A percentile compares a stretch with the other conserved stretches of the same genome.
Conservation (phyloP, 2,329 filamentous ascomycete species). For the Samsoniella hepiali region DNA sequence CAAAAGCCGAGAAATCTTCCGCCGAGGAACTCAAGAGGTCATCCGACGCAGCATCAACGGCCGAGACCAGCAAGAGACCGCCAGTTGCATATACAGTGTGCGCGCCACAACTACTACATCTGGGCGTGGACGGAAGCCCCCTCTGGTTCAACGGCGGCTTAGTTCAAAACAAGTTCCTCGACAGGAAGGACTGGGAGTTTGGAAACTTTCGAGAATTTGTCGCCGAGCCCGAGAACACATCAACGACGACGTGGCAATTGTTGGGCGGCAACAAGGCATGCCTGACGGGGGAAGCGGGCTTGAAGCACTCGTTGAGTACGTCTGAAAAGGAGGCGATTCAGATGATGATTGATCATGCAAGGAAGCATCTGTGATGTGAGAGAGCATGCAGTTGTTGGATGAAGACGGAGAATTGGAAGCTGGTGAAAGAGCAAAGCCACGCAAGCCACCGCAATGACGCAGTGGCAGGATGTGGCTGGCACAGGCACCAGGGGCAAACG, state of each 20-base stretch:
- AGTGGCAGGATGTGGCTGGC: neutral
- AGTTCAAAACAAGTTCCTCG: constrained; percentile 5
- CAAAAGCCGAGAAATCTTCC: neutral
- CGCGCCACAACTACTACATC: constrained; percentile 4
- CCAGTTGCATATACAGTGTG: neutral
- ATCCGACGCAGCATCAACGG: neutral
- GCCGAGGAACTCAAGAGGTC: neutral
- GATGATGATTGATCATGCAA: neutral
- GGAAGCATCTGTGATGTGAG: neutral
- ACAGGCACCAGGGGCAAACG: constrained; percentile 4
- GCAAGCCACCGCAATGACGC: neutral
- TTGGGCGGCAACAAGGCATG: constrained; percentile 4
- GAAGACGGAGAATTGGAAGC: neutral
- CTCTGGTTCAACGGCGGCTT: constrained; percentile 11
- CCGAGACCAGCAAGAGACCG: neutral
- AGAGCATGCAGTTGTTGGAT: no score
- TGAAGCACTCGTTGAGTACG: neutral
- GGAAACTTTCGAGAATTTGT: neutral
- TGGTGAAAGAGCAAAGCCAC: neutral
- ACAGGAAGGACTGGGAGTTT: neutral
- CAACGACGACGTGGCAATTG: neutral
- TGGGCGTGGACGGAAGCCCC: neutral
- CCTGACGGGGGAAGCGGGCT: neutral
- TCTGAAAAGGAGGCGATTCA: neutral
- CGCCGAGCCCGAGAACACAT: neutral